Evolutionary conservation across 345 rosid genomes (phyloP).

Genomic region (Lepidium didymum): DNA sequence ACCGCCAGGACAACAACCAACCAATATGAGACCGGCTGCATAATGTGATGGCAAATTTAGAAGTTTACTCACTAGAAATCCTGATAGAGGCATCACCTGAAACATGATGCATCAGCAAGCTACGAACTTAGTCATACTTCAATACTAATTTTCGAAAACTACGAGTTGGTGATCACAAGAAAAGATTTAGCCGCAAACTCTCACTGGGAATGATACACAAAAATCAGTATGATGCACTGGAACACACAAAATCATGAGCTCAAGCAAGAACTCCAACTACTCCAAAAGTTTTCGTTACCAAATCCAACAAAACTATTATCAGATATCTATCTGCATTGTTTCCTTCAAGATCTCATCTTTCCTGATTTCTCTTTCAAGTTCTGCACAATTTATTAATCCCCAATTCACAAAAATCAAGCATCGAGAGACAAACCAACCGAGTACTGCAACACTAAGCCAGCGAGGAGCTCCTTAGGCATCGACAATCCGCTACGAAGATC

Average conservation of each 20-base stretch:
- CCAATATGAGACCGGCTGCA: constrained; percentile 92
- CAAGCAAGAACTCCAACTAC: background rate
- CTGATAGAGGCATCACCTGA: constrained; percentile 91
- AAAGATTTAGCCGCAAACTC: background rate
- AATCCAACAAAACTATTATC: background rate
- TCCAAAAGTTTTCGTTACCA: background rate
- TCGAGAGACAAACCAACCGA: constrained; percentile 44
- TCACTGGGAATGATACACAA: background rate
- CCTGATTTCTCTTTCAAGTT: background rate
- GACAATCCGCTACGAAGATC: constrained; percentile 79
- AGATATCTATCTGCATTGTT: background rate
- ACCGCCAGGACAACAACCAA: constrained; percentile 96
- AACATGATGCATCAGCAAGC: constrained; percentile 15
- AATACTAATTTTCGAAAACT: background rate
- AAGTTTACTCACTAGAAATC: constrained; percentile 67
- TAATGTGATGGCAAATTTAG: constrained; percentile 74
- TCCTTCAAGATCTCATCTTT: background rate
- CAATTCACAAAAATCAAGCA: background rate
- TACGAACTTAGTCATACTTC: background rate
- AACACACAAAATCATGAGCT: background rate
- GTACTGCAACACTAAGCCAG: constrained; percentile 77
- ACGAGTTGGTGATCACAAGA: background rate
- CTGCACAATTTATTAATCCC: background rate
- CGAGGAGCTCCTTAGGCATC: constrained; percentile 75
- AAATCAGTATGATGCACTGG: background rate